Evolutionary conservation across 2,329 filamentous ascomycete genomes (phyloP).

Genomic region (Pleomassaria siparia): DNA sequence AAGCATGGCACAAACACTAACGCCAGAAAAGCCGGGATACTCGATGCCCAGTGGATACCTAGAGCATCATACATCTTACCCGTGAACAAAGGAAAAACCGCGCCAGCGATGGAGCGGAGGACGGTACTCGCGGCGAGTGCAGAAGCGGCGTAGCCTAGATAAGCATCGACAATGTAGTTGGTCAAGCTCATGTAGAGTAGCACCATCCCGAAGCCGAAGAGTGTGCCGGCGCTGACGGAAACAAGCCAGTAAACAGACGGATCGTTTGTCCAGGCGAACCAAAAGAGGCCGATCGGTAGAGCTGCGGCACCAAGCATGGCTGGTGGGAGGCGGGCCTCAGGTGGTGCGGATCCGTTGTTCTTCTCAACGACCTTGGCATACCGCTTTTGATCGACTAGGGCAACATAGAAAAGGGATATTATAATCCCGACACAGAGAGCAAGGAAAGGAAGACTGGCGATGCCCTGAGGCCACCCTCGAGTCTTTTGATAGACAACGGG

Average conservation of each 20-base stretch:
- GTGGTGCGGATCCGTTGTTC: conserved; percentile 14
- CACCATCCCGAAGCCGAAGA: conserved; percentile 49
- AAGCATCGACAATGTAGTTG: conserved; percentile 69
- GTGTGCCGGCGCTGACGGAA: conserved; percentile 51
- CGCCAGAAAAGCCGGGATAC: conserved; percentile 50
- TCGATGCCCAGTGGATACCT: conserved; percentile 52
- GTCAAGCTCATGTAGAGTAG: conserved; percentile 49
- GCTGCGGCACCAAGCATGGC: conserved; percentile 62
- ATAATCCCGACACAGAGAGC: conserved; percentile 61
- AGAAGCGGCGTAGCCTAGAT: conserved; percentile 49
- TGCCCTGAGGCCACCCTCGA: conserved; percentile 51
- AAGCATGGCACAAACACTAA: conserved; percentile 41
- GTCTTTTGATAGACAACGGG: conserved; percentile 35
- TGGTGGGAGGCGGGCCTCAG: conserved; percentile 60
- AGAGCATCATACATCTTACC: conserved; percentile 43
- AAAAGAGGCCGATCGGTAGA: conserved; percentile 59
- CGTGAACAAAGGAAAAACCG: conserved; percentile 53
- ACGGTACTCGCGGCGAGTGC: conserved; percentile 47
- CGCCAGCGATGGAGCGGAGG: conserved; percentile 50
- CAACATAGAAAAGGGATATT: conserved; percentile 18
- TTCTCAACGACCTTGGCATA: conserved; percentile 14
- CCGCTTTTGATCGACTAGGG: conserved; percentile 18
- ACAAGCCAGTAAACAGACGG: conserved; percentile 58
- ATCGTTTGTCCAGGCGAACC: conserved; percentile 57
- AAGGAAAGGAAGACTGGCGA: conserved; percentile 63